Evolutionary conservation across 768 basidiomycete species (phyloP), one percentile per base, ranked within the genome.

Genomic region (Flagelloscypha sp.): DNA sequence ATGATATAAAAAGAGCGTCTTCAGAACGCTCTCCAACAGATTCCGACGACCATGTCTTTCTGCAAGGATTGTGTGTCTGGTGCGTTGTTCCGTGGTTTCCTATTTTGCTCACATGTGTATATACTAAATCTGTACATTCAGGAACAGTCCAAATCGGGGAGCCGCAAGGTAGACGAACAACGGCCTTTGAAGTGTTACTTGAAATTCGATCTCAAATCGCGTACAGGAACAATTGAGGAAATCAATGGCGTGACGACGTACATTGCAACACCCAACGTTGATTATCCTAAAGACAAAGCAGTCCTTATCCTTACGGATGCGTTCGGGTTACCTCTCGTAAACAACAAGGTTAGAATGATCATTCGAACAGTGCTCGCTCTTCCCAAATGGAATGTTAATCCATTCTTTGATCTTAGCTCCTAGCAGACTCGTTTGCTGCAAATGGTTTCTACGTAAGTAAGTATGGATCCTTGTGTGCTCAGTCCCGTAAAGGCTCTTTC

Each of bases 241-340:
- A 62, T 78, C 38, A 61, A 53, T 17, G 75, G 72, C 3, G 61
- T 76, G 30, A 49, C 57, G 6, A 60, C 56, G 42, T 80, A 81
- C 41, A 60, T 76, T 33, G 68, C 70, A 1, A 74, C 68, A 1
- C 79, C 79, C 9, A 50, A 60, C 1, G 44, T 46, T 3, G 66
- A 68, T 24, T 76, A 72, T 40, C 54, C 66, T 35, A 70, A 74
- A 53, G 62, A 70, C 44, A 79, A 76, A 49, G 72, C 65, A 18
- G 35, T 80, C 31, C 62, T 81, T 18, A 72, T 61, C 58, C 49
- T 79, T 17, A 37, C 71, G 3, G 79, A 76, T 42, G 56, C 65
- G 30, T 75, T 72, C 38, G 77, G 76, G 6, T 47, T 65, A 17
- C 56, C 66, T 16, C 53, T 75, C 7, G 27, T 52, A 50, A 78